Evolutionary conservation across 352 stramenopile genomes (phyloP), one percentile per base, ranked within the genome.

Genomic region (Thalassiosira hispida): DNA sequence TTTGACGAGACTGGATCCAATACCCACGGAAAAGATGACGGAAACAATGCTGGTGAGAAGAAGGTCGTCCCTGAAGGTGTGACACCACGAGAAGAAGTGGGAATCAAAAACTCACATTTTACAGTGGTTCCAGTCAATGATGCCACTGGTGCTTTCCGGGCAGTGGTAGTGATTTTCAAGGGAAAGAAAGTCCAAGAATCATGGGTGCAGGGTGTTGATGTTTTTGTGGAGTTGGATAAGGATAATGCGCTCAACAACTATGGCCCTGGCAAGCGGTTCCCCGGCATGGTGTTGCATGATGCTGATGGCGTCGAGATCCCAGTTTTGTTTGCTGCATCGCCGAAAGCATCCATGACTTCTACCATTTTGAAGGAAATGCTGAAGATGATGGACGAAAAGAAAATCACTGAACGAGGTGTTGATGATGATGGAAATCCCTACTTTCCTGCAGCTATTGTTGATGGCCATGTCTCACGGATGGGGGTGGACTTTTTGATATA

Each of bases 1-100:
- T 8, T 69, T 23, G 73, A 81, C 27, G 64, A 81, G 29, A 81
- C 63, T 27, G 64, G 65, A n/a, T 7, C 2, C 33, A 77, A 72
- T 20, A 66, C 46, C 2, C 11, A 72, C 52, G 65, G 67, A 35
- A 81, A 65, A 35, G 25, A 42, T 3, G 73, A 81, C 31, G 14
- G 22, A 1, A 60, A 60, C 12, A 77, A 73, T n/a, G 73, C 55
- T 46, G 73, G 66, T 38, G 42, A 81, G 66, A 64, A 61, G 27
- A 42, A 35, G 46, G 20, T 81, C 1, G 20, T 27, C 9, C 46
- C 73, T 44, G 53, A 1, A 16, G 56, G 66, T n/a, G 1, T 44
- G 38, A 59, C 55, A 31, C 53, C 72, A 62, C 52, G 57, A 47
- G 51, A 67, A 16, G 5, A 62, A 0, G 52, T 65, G 27, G 67